Evolutionary conservation across 2,329 filamentous ascomycete genomes (phyloP).

Genomic region (Trichothecium roseum): DNA sequence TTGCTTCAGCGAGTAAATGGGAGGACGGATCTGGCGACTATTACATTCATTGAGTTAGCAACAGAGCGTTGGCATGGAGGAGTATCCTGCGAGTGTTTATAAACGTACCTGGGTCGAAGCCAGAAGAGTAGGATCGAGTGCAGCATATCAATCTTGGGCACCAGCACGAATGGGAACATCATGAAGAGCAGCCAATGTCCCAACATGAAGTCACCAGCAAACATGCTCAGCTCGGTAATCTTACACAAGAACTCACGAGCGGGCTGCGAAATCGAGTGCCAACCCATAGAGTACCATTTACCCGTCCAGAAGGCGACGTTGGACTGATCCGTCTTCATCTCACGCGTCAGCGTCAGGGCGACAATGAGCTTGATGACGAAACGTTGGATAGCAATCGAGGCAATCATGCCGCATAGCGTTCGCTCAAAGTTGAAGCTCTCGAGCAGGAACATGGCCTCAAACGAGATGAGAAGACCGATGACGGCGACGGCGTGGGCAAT

Average conservation of each 20-base stretch:
- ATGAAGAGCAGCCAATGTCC: constrained; percentile 86
- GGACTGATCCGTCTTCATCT: constrained; percentile 89
- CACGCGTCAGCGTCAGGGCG: constrained; percentile 72
- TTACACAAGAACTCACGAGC: constrained; percentile 97
- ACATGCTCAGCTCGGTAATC: constrained; percentile 95
- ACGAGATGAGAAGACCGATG: constrained; percentile 75
- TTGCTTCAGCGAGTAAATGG: constrained; percentile 98
- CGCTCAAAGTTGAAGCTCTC: constrained; percentile 79
- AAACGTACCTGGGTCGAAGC: constrained; percentile 85
- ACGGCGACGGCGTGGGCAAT: constrained; percentile 88
- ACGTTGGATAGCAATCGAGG: constrained; percentile 79
- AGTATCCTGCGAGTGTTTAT: no score
- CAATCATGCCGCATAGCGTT: constrained; percentile 82
- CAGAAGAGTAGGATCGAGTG: constrained; percentile 99
- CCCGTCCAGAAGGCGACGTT: constrained; percentile 99
- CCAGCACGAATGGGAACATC: constrained; percentile 74
- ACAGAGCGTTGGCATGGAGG: neutral
- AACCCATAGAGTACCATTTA: constrained; percentile 99
- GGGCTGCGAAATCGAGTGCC: constrained; percentile 92
- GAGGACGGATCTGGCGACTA: constrained; percentile 95
- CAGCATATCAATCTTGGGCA: constrained; percentile 87
- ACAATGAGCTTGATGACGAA: constrained; percentile 96
- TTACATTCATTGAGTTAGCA: neutral
- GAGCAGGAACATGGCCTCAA: constrained; percentile 91
- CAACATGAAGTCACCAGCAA: constrained; percentile 86